Percentiles rank a stretch among this genome's conserved stretches.
Conservation (phyloP, 163 green algal species). For the Chlorella variabilis region DNA sequence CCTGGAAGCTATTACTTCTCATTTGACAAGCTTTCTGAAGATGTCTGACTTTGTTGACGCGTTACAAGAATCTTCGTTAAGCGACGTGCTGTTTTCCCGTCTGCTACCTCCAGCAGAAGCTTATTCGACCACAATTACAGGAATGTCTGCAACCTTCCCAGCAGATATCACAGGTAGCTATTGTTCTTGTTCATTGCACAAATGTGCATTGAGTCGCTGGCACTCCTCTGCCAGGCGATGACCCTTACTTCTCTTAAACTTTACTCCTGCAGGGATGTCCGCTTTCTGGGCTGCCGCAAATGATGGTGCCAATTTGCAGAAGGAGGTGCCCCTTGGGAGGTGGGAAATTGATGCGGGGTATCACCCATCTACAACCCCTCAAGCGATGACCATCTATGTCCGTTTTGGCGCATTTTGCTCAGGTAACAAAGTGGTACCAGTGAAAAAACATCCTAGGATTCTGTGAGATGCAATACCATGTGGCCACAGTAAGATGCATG, state of each 20-base stretch:
- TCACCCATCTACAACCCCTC: neutral
- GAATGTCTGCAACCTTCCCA: neutral
- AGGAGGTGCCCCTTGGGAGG: slow-evolving; percentile 56
- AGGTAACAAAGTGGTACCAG: neutral
- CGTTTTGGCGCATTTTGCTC: slow-evolving; percentile 29
- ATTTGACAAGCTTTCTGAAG: neutral
- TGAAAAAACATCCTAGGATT: too few relatives aligned
- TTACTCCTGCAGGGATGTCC: neutral
- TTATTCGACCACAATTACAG: neutral
- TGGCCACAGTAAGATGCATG: too few relatives aligned
- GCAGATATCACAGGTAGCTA: neutral
- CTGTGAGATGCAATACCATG: too few relatives aligned
- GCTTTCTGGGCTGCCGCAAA: neutral
- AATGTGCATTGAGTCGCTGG: too few relatives aligned
- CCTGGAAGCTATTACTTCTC: slow-evolving; percentile 37
- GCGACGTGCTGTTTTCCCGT: too few relatives aligned
- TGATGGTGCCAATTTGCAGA: neutral
- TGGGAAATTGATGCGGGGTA: slow-evolving; percentile 55
- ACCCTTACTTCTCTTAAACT: too few relatives aligned
- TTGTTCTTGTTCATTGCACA: neutral
- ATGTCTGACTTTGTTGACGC: too few relatives aligned
- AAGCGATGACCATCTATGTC: slow-evolving; percentile 5
- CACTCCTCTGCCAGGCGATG: too few relatives aligned
- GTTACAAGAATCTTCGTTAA: too few relatives aligned
- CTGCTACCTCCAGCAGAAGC: neutral